Percentiles rank a stretch among this genome's conserved stretches.
phyloP scores from a whole-genome alignment of 805 yeast genomes.

The Candida michaelii region DNA sequence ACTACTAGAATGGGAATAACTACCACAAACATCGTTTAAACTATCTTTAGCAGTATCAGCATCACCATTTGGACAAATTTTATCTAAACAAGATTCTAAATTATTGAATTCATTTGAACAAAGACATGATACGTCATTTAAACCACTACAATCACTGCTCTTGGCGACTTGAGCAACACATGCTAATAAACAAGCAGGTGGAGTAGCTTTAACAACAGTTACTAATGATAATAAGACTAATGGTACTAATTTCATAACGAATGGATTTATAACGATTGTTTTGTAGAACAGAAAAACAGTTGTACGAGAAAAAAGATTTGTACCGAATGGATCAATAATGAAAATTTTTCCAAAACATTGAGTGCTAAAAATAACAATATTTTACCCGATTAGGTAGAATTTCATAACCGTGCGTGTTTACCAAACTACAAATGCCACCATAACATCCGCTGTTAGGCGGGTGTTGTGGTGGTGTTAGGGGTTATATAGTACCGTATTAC shows the following conservation, averaged over 20 bases:
- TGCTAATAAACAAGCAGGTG: slow-evolving; percentile 91
- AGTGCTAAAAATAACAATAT: slow-evolving; percentile 6
- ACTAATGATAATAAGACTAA: slow-evolving; percentile 26
- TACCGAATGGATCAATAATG: slow-evolving; percentile 10
- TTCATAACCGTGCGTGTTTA: slow-evolving; percentile 8
- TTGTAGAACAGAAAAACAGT: background rate
- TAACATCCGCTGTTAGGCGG: no score
- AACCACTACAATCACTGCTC: slow-evolving; percentile 53
- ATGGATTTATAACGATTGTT: no score
- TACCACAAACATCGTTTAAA: slow-evolving; percentile 55
- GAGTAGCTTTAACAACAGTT: slow-evolving; percentile 56
- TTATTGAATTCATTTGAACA: slow-evolving; percentile 57
- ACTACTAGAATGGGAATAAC: slow-evolving; percentile 33
- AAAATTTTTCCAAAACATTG: slow-evolving; percentile 7
- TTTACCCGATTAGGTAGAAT: slow-evolving; percentile 2
- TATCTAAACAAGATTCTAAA: slow-evolving; percentile 61
- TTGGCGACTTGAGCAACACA: slow-evolving; percentile 75
- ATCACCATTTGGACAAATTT: slow-evolving; percentile 66
- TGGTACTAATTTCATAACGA: slow-evolving; percentile 12
- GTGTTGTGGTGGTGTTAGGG: no score
- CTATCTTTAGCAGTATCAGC: slow-evolving; percentile 58
- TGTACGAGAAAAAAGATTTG: slow-evolving; percentile 11
- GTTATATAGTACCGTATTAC: no score
- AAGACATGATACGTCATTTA: slow-evolving; percentile 67
- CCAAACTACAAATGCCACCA: no score